Evolutionary conservation across 805 yeast species (phyloP), one percentile per base, ranked within the genome.

Genomic region (Pichia thaimueangensis): DNA sequence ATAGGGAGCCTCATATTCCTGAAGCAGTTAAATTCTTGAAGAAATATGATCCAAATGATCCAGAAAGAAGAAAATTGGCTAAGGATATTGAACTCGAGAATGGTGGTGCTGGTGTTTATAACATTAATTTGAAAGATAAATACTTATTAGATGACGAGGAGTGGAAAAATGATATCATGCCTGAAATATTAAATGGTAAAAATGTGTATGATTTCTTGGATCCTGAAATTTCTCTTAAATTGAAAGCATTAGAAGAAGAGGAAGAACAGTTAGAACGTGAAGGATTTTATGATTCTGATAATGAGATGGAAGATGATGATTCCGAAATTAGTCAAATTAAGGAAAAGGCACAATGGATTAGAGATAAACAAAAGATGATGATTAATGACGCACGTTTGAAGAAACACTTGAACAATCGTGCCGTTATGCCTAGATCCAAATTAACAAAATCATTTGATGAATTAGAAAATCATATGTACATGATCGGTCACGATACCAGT

Each of bases 41-140:
- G 59, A 84, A 82, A 64, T 88, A 83, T 60, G 93, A 86, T 64
- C 63, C 72, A 19, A 73, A 74, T 52, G 96, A 87, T 65, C 93
- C 95, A 51, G 74, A 83, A 58, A 80, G 95, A 64, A 77, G 88
- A 60, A 72, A 58, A 52, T 74, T 93, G 57, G 88, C 95, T 30
- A 77, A 86, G 58, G 97, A 93, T 60, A 71, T 88, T 49, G 98
- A 93, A 69, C 82, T 75, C 38, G 96, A 84, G 62, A 86, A 93
- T 57, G 98, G 98, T 61, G 98, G 98, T 62, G 97, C 98, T 34
- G 98, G 98, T 73, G 98, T 93, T 28, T 93, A 69, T 73, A 93
- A 88, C 69, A 78, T 93, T 60, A 88, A 93, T 69, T 73, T 93
- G 68, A 86, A 88, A 63, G 97, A 91, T 60, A 84, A 82, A 58